phyloP scores from a whole-genome alignment of 1,139 yeast genomes.

The Taphrina communis region DNA sequence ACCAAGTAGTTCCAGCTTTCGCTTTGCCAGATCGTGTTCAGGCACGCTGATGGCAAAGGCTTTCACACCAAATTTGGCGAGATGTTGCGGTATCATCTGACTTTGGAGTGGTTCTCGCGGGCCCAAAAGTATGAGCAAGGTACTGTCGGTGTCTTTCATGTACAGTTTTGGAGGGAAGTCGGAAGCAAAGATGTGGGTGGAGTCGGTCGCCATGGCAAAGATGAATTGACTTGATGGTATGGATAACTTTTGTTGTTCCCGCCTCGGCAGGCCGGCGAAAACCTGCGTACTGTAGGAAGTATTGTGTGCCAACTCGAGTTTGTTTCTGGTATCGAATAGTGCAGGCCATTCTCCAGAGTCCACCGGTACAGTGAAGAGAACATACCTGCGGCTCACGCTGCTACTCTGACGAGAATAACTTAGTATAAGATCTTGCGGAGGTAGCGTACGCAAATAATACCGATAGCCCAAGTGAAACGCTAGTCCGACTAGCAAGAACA shows the following conservation, averaged over 20 bases:
- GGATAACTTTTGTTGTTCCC: neutral
- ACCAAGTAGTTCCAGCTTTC: constrained; percentile 29
- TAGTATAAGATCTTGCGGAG: constrained; percentile 26
- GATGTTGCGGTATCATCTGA: constrained; percentile 6
- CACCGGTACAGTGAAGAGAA: constrained; percentile 26
- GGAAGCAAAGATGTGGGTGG: constrained; percentile 15
- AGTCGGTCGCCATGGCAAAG: constrained; percentile 35
- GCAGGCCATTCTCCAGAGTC: constrained; percentile 26
- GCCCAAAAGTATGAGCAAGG: constrained; percentile 24
- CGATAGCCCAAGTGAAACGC: neutral
- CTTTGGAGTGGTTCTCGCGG: constrained; percentile 19
- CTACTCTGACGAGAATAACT: neutral
- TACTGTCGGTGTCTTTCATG: constrained; percentile 10
- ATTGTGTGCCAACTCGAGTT: neutral
- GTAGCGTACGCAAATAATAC: neutral
- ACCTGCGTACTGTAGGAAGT: constrained; percentile 3
- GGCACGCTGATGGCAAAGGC: constrained; percentile 21
- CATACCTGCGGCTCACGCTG: constrained; percentile 9
- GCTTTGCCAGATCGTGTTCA: constrained; percentile 12
- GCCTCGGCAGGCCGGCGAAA: constrained; percentile 18
- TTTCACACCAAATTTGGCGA: constrained; percentile 14
- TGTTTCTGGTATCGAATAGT: constrained; percentile 8
- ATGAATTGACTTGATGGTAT: constrained; percentile 9
- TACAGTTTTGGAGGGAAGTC: constrained; percentile 29
- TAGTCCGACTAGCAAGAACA: neutral